Conservation (phyloP, 2,329 filamentous ascomycete species). For the Aspergillus terreus region DNA sequence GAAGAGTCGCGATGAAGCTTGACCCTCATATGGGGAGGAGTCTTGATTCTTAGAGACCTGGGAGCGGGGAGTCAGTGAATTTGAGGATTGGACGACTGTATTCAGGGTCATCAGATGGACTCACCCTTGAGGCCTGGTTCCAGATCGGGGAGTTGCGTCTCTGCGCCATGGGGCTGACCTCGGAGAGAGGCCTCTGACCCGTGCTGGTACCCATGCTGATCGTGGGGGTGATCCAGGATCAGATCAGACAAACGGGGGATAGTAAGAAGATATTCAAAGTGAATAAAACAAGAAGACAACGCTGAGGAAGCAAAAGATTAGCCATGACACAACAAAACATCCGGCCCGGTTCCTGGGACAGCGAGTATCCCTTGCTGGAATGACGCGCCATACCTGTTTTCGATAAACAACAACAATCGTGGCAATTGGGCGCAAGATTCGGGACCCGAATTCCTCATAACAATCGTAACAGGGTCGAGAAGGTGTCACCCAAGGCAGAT, state of each 20-base stretch:
- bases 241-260: slow-evolving; percentile 3
- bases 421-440: slow-evolving; percentile 2
- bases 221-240: slow-evolving; percentile 46
- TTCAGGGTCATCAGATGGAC: slow-evolving; percentile 6
- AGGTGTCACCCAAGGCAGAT: slow-evolving; percentile 16
- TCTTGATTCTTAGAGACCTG: slow-evolving; percentile 68
- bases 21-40: slow-evolving; percentile 64
- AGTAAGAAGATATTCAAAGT: slow-evolving; percentile 4
- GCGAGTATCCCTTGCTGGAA: slow-evolving; percentile 15
- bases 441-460: slow-evolving; percentile 11
- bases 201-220: slow-evolving; percentile 59
- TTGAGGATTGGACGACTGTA: not conserved
- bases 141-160: slow-evolving; percentile 91
- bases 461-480: slow-evolving; percentile 12
- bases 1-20: slow-evolving; percentile 77
- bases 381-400: slow-evolving; percentile 18
- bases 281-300: slow-evolving; percentile 12
- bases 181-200: slow-evolving; percentile 73
- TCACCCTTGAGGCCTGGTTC: slow-evolving; percentile 71
- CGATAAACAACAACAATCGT: slow-evolving; percentile 18
- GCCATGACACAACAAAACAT: slow-evolving; percentile 11
- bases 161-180: slow-evolving; percentile 81
- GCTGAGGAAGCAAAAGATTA: slow-evolving; percentile 13
- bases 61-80: slow-evolving; percentile 38
- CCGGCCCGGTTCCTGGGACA: slow-evolving; percentile 2